These are phyloP conservation scores for Phaseolus lunatus DNA, from an alignment of 306 rosid genomes.

Conservation along the genomic window DNA sequence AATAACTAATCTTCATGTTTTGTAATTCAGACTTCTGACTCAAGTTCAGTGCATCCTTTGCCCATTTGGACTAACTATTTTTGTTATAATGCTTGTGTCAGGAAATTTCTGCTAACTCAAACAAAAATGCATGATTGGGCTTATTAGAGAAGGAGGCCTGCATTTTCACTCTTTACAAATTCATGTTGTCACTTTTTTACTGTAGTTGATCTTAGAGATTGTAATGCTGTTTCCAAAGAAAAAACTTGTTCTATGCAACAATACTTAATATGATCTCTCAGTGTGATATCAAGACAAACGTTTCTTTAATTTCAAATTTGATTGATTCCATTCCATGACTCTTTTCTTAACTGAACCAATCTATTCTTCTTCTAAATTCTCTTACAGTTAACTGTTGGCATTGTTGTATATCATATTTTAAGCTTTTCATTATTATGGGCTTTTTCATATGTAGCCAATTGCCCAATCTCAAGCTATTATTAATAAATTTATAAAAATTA, in stretches of 20 bases:
- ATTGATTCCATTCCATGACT: background rate
- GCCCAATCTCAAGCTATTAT: background rate
- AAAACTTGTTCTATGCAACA: background rate
- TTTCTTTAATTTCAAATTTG: constrained; percentile 25
- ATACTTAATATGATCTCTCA: constrained; percentile 1
- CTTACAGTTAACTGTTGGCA: background rate
- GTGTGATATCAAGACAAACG: constrained; percentile 7
- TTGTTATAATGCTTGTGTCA: constrained; percentile 40
- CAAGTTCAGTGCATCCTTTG: constrained; percentile 4
- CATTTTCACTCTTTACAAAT: constrained; percentile 35
- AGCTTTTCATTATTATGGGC: background rate
- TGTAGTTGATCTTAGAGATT: constrained; percentile 34
- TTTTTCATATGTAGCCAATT: background rate
- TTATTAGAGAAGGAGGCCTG: constrained; percentile 39
- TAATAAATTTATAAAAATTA: no score
- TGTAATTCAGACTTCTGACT: background rate
- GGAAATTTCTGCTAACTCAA: constrained; percentile 48
- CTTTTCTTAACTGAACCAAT: constrained; percentile 28
- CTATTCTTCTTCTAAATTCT: background rate
- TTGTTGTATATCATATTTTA: background rate
- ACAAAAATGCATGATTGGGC: constrained; percentile 35
- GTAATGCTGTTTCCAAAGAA: constrained; percentile 28
- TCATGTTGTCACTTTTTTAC: constrained; percentile 28
- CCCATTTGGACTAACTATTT: constrained; percentile 31
- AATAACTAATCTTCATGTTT: constrained; percentile 28